Base-by-base conservation (phyloP, 2,329 filamentous ascomycete genomes). In the Ilyonectria sp. region DNA sequence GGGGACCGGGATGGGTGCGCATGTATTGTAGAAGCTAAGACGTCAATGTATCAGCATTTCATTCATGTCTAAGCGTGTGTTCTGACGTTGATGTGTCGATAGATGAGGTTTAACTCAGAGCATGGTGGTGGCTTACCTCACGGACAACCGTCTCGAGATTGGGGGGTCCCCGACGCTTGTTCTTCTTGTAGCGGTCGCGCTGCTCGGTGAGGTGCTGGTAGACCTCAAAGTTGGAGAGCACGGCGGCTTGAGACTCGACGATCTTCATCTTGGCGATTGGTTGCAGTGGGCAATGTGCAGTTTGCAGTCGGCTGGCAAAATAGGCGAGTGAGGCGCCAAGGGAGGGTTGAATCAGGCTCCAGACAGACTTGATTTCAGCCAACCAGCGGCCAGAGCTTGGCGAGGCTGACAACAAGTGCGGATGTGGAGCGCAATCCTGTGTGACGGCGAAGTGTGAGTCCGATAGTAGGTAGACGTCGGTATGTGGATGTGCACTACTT, bases 221-320 rank as follows among this genome's bases (percentile, higher is more conserved):
- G 70, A 94, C 91, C 83, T 94, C 92, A 71, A 89, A 91, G 79
- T 94, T 94, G 78, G 90, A 89, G 75, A 94, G 84, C 47, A 91
- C 86, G 6, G 91, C 91, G 33, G 89, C 89, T 77, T 94, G 91
- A 3, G 91, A 84, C 76, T 92, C 91, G 74, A 94, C 82, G 76
- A 94, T 88, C 86, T 93, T 91, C 90, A 92, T 91, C 21, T 40
- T 78, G 74, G 56, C 23, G 21, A 33, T 33, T 44, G 31, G 8
- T 44, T 52, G 29, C 2, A 8, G 31, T 26, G 17, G 26, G 15
- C 23, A 33, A n/a, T 52, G n/a, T 44, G 15, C n/a, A 21, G n/a
- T 17, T 19, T 52, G 49, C 49, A 52, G 49, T 29, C 19, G 29
- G 9, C 17, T 4, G 4, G 49, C 29, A 52, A 35, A 52, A 52